phyloP scores from a whole-genome alignment of 2,329 filamentous ascomycete genomes.

The Epichloe sylvatica region DNA sequence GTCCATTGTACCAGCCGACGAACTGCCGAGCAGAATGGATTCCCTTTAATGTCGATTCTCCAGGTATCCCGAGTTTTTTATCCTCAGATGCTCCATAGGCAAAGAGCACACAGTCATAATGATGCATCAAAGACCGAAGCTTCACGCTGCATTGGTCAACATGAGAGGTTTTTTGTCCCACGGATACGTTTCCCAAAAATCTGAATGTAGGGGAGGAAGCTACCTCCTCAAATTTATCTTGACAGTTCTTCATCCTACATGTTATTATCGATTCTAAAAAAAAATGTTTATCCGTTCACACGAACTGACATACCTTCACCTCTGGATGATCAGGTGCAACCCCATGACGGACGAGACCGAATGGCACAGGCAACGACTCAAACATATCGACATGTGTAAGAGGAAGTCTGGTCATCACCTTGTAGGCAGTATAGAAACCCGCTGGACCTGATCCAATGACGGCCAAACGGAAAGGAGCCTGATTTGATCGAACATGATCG shows the following conservation, averaged over 20 bases:
- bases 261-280: slow-evolving; percentile 1
- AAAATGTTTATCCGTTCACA: not conserved
- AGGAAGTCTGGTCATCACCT: slow-evolving; percentile 62
- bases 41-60: slow-evolving; percentile 57
- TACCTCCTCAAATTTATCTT: slow-evolving; percentile 84
- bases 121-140: slow-evolving; percentile 52
- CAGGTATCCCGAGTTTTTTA: slow-evolving; percentile 59
- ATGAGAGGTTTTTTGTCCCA: slow-evolving; percentile 41
- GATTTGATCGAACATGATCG: slow-evolving; percentile 6
- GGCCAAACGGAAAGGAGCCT: slow-evolving; percentile 59
- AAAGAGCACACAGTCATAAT: slow-evolving; percentile 88
- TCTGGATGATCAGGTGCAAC: slow-evolving; percentile 98
- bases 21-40: slow-evolving; percentile 84
- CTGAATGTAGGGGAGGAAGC: slow-evolving; percentile 70
- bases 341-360: slow-evolving; percentile 81
- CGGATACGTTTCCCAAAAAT: slow-evolving; percentile 77
- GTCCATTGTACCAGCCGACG: slow-evolving; percentile 96
- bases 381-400: slow-evolving; percentile 84
- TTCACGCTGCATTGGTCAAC: slow-evolving; percentile 40
- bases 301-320: slow-evolving; percentile 59
- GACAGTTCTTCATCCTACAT: slow-evolving; percentile 56
- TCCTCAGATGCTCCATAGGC: slow-evolving; percentile 86
- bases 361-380: slow-evolving; percentile 82
- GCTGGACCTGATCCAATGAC: slow-evolving; percentile 88
- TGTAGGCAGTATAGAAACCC: slow-evolving; percentile 86